Conservation (phyloP, 805 yeast genomes). For the Metschnikowia drakensbergensis region DNA sequence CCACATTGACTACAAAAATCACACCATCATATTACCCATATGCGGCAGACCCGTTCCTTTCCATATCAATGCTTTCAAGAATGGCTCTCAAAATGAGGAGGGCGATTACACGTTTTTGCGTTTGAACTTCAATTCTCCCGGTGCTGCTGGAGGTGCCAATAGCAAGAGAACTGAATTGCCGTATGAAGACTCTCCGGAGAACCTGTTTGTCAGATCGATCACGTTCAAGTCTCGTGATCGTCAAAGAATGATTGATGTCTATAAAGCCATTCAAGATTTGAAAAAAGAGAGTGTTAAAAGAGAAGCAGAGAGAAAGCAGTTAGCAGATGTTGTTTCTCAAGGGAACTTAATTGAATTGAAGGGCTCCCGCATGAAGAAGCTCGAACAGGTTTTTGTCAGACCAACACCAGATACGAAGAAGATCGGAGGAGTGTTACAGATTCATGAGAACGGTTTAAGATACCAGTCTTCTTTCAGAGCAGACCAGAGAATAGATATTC, state of each 20-base stretch:
- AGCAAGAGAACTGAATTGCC: conserved; percentile 78
- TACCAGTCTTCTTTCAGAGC: conserved; percentile 82
- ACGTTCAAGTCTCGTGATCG: conserved; percentile 87
- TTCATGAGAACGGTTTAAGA: conserved; percentile 94
- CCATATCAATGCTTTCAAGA: conserved; percentile 90
- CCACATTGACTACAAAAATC: conserved; percentile 82
- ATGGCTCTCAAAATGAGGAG: conserved; percentile 93
- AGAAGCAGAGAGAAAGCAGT: conserved; percentile 83
- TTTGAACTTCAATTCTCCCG: conserved; percentile 90
- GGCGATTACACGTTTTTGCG: conserved; percentile 91
- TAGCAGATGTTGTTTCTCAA: conserved; percentile 93
- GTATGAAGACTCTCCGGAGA: conserved; percentile 82
- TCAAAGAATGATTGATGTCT: conserved; percentile 85
- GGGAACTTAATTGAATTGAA: conserved; percentile 79
- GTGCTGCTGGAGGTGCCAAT: conserved; percentile 61
- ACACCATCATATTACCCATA: conserved; percentile 86
- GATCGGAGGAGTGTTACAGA: conserved; percentile 82
- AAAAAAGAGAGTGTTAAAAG: conserved; percentile 88
- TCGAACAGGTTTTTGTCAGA: conserved; percentile 85
- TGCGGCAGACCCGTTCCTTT: conserved; percentile 97
- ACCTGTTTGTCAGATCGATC: conserved; percentile 80
- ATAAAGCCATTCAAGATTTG: conserved; percentile 85
- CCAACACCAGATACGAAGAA: conserved; percentile 98
- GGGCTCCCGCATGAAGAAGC: conserved; percentile 78
- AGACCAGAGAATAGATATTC: conserved; percentile 83